phyloP scores from a whole-genome alignment of 768 basidiomycete species.

The Suillus plorans region DNA sequence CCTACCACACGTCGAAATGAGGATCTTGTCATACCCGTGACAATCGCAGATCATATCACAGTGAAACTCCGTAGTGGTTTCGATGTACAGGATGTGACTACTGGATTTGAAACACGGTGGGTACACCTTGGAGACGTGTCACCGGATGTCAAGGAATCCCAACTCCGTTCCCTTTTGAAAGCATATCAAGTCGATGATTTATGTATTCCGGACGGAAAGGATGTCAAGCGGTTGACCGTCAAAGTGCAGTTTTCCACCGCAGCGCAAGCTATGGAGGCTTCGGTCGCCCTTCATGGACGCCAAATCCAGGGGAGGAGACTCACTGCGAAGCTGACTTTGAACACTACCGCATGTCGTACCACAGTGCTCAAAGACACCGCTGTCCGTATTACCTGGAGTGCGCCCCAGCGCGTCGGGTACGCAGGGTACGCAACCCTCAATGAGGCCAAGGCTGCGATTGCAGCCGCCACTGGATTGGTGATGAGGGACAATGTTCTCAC shows the following conservation, averaged over 20 bases:
- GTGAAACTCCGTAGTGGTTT: constrained; percentile 64
- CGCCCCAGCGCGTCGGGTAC: constrained; percentile 55
- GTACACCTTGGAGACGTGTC: constrained; percentile 56
- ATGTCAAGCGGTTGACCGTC: constrained; percentile 28
- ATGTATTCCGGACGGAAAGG: constrained; percentile 23
- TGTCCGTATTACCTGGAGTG: constrained; percentile 60
- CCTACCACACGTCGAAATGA: not conserved
- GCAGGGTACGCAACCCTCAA: constrained; percentile 56
- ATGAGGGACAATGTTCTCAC: constrained; percentile 42
- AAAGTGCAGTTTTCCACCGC: constrained; percentile 49
- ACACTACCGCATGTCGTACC: constrained; percentile 32
- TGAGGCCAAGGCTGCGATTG: constrained; percentile 52
- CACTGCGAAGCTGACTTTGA: constrained; percentile 45
- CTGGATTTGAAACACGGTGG: constrained; percentile 71
- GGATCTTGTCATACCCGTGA: constrained; percentile 17
- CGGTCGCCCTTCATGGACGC: constrained; percentile 47
- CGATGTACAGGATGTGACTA: constrained; percentile 51
- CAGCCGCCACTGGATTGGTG: constrained; percentile 35
- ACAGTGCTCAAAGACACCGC: constrained; percentile 51
- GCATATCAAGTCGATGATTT: constrained; percentile 45
- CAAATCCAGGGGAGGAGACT: constrained; percentile 40
- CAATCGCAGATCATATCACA: constrained; percentile 53
- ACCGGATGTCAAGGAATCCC: constrained; percentile 26
- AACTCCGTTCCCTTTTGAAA: constrained; percentile 39
- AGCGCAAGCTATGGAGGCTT: constrained; percentile 54